phyloP scores from a whole-genome alignment of 352 stramenopile genomes.

The Phytopythium sindhum region DNA sequence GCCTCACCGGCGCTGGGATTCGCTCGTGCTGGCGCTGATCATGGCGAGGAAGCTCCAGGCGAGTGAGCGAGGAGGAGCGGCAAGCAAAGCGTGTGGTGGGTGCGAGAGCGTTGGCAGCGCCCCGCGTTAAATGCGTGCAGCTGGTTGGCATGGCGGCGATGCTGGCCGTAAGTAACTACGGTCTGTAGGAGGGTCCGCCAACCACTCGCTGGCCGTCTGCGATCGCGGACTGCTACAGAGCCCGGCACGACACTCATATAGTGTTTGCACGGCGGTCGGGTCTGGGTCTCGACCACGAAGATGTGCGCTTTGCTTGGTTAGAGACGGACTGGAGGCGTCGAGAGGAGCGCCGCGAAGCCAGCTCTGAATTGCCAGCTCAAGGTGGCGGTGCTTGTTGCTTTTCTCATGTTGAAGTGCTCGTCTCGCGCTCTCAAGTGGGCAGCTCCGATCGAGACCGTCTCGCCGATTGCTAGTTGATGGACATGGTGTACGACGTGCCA shows the following conservation, averaged over 20 bases:
- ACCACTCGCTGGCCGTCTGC: background rate
- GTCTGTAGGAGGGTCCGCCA: background rate
- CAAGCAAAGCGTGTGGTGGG: background rate
- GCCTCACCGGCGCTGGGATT: background rate
- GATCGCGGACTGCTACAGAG: background rate
- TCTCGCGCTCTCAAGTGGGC: background rate
- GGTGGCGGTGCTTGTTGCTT: too few relatives aligned
- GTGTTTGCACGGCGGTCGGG: background rate
- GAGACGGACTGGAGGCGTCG: background rate
- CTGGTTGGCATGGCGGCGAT: too few relatives aligned
- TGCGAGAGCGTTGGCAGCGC: background rate
- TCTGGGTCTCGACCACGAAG: background rate
- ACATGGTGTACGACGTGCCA: background rate
- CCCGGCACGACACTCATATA: background rate
- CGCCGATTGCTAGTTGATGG: background rate
- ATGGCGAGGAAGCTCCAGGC: background rate
- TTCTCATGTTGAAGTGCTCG: background rate
- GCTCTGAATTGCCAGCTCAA: background rate
- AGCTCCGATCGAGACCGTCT: background rate
- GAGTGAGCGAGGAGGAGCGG: background rate
- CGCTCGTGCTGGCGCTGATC: background rate
- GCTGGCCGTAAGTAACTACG: background rate
- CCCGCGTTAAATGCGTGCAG: too few relatives aligned
- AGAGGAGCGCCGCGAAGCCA: background rate
- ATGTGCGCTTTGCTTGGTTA: background rate